Evolutionary conservation across 139 green algal species (phyloP).

Genomic region (Tetratostichococcus sp.): DNA sequence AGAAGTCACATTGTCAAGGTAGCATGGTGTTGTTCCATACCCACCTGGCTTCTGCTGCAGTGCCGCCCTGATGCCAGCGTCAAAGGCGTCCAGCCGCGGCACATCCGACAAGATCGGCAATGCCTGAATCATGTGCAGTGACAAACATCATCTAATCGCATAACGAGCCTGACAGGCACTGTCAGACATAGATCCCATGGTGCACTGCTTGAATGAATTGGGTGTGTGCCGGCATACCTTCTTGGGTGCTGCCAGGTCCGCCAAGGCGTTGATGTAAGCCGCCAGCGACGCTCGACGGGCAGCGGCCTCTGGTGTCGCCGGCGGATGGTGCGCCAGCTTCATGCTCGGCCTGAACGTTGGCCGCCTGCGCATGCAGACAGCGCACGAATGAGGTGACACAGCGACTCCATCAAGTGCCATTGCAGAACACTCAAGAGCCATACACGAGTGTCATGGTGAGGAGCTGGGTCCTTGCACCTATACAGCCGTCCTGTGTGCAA

Average conservation of each 20-base stretch:
- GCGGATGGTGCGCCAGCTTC: constrained; percentile 15
- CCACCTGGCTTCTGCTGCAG: constrained; percentile 20
- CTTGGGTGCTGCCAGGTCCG: constrained; percentile 52
- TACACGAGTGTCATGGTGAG: too few relatives aligned
- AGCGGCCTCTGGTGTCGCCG: constrained; percentile 14
- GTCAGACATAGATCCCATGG: too few relatives aligned
- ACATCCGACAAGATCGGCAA: constrained; percentile 32
- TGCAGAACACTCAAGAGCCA: too few relatives aligned
- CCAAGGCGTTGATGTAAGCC: constrained; percentile 33
- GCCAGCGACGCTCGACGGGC: constrained; percentile 15
- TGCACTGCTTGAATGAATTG: too few relatives aligned
- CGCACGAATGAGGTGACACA: background rate
- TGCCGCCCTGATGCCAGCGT: constrained; percentile 2
- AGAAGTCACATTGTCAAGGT: too few relatives aligned
- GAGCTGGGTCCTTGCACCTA: too few relatives aligned
- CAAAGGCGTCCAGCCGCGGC: constrained; percentile 16
- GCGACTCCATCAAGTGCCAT: too few relatives aligned
- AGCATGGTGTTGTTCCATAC: background rate
- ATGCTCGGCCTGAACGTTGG: constrained; percentile 63
- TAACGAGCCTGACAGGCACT: too few relatives aligned
- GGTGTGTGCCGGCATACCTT: too few relatives aligned
- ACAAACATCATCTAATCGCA: too few relatives aligned
- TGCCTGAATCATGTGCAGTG: too few relatives aligned
- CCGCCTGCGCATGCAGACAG: constrained; percentile 27
- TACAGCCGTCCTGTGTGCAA: too few relatives aligned